Evolutionary conservation across 148 eudicot species (phyloP), one percentile per base, ranked within the genome.

Genomic region (Fagopyrum esculentum): DNA sequence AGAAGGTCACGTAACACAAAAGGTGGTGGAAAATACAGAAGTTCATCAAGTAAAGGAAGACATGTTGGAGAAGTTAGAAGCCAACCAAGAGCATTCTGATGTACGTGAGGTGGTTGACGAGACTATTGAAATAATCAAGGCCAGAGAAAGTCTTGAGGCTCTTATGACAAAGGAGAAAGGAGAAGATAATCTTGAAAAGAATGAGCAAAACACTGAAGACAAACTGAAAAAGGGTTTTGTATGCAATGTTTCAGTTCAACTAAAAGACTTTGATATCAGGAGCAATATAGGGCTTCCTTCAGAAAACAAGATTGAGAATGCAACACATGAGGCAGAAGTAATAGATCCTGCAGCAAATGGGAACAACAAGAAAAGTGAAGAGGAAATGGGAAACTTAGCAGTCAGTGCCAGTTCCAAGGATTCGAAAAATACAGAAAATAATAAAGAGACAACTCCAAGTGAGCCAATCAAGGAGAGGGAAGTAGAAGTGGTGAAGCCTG

Each of bases 211-310:
- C 6, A 55, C 59, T 16, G 76, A 61, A 76, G 66, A 59, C 66
- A 59, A 59, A 3, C 12, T 59, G 3, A 26, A 70, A 57, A 75
- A 78, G 72, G 75, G 77, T 60, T 80, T 60, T 3, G 63, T 56
- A 22, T 22, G 66, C 66, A 50, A 68, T 83, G 64, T 12, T 12
- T 52, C 10, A 12, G 56, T 64, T 52, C 80, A 81, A 55, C 80
- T 8, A 35, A 35, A 35, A 7, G 85, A 56, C 44, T 69, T 46
- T 69, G 83, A 80, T 44, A 83, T 90, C 73, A 83, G 84, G 78
- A 89, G 86, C 60, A 35, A 2, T 35, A 54, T 82, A 47, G 87
- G 85, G 63, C 79, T 82, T 45, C 74, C 61, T 69, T 76, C 80
- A 55, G 79, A 69, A 55, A 49, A 22, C 45, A 63, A 40, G 9